Evolutionary conservation across 169 alveolate genomes (phyloP).

Genomic region (Cryptosporidium sp.): DNA sequence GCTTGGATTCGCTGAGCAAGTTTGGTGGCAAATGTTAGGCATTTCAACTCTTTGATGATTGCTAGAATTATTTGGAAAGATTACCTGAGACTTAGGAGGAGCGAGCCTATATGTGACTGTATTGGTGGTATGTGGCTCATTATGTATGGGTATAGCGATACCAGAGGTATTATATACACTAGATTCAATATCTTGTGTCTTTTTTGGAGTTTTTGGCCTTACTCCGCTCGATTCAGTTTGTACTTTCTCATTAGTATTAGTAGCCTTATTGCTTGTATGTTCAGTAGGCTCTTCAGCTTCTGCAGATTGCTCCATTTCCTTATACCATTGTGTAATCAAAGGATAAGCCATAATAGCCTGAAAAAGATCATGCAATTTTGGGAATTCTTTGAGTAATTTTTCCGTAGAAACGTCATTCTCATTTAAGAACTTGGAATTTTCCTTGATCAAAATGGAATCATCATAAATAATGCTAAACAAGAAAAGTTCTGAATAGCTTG

Average conservation of each 20-base stretch:
- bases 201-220: not conserved
- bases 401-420: constrained; percentile 33
- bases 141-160: not conserved
- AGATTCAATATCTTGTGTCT: not conserved
- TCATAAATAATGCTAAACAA: constrained; percentile 60
- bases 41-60: constrained; percentile 17
- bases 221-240: not conserved
- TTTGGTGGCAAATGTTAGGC: not conserved
- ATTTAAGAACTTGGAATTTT: not conserved
- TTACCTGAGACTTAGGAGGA: constrained; percentile 71
- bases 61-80: constrained; percentile 45
- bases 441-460: constrained; percentile 25
- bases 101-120: constrained; percentile 66
- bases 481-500: constrained; percentile 49
- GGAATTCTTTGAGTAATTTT: constrained; percentile 50
- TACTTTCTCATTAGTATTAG: not conserved
- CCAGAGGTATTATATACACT: not conserved
- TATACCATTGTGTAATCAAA: constrained; percentile 57
- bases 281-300: not conserved
- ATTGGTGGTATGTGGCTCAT: constrained; percentile 65
- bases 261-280: constrained; percentile 3
- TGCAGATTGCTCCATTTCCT: constrained; percentile 30
- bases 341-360: constrained; percentile 66
- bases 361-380: constrained; percentile 28
- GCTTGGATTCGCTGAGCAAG: not conserved